Evolutionary conservation across 805 yeast species (phyloP).

Genomic region (Yamadazyma sp.): DNA sequence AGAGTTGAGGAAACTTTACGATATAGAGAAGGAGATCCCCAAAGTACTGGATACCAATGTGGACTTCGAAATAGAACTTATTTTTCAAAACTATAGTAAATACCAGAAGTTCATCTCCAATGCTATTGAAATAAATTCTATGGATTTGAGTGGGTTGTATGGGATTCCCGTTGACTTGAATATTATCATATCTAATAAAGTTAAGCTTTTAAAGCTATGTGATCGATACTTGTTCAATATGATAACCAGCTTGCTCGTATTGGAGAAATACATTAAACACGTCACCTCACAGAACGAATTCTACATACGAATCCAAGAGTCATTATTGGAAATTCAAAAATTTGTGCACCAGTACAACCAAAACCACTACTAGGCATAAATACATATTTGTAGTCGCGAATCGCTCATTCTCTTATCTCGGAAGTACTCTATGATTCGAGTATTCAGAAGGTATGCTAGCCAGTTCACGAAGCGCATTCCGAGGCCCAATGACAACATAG

Average conservation of each 20-base stretch:
- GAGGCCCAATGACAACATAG: conserved; percentile 52
- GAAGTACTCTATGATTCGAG: conserved; percentile 1
- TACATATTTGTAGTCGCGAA: conserved; percentile 5
- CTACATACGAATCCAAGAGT: conserved; percentile 2
- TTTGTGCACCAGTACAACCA: neutral
- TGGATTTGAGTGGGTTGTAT: conserved; percentile 7
- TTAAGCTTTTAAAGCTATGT: conserved; percentile 5
- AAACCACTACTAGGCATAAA: conserved; percentile 2
- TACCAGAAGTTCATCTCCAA: conserved; percentile 8
- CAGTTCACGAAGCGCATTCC: conserved; percentile 13
- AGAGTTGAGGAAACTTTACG: conserved; percentile 4
- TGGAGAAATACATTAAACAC: conserved; percentile 11
- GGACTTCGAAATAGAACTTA: conserved; percentile 7
- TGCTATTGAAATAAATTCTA: conserved; percentile 6
- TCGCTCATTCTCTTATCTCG: neutral
- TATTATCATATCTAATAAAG: conserved; percentile 2
- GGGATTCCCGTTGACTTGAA: conserved; percentile 5
- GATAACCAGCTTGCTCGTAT: conserved; percentile 7
- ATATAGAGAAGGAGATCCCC: conserved; percentile 2
- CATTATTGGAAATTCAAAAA: neutral
- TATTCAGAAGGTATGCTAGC: neutral
- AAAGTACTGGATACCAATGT: neutral
- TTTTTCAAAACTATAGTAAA: conserved; percentile 9
- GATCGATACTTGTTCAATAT: conserved; percentile 7
- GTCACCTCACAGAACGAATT: conserved; percentile 12